Evolutionary conservation across 202 grass and related monocot genomes (phyloP).

Genomic region (Panicum hallii): DNA sequence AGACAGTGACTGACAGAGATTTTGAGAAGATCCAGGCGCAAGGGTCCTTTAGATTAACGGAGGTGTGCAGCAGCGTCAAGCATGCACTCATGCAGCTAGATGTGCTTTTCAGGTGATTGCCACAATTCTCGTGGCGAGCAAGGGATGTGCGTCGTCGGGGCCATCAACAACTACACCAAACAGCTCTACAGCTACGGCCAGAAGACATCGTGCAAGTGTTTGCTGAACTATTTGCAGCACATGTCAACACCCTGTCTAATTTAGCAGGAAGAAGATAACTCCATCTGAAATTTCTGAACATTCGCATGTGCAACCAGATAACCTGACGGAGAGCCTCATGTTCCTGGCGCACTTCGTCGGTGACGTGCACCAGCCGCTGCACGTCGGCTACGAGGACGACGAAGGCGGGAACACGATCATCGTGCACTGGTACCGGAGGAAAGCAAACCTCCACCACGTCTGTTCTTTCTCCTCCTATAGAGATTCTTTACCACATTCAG

Average conservation of each 20-base stretch:
- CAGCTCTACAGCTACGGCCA: slow-evolving; percentile 66
- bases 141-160: slow-evolving; percentile 82
- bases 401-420: slow-evolving; percentile 82
- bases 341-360: slow-evolving; percentile 93
- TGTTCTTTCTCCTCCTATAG: slow-evolving; percentile 3
- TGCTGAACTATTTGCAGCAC: background rate
- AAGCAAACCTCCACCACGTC: slow-evolving; percentile 81
- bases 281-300: background rate
- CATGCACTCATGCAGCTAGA: background rate
- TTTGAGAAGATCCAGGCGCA: background rate
- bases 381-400: slow-evolving; percentile 69
- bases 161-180: slow-evolving; percentile 89
- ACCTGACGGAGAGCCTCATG: slow-evolving; percentile 97
- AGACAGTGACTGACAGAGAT: background rate
- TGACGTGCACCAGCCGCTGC: slow-evolving; percentile 92
- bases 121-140: slow-evolving; percentile 65
- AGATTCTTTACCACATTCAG: background rate
- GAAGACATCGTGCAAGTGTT: slow-evolving; percentile 63
- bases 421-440: slow-evolving; percentile 87
- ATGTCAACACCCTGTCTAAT: background rate
- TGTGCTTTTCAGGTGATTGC: slow-evolving; percentile 65
- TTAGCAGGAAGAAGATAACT: background rate
- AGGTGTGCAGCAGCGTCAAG: background rate
- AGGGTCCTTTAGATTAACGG: slow-evolving; percentile 15
- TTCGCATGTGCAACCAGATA: slow-evolving; percentile 54